A percentile compares a stretch with the other conserved stretches of the same genome.
phyloP scores from a whole-genome alignment of 257 asterid genomes.

The Solanum megistacrolobum region DNA sequence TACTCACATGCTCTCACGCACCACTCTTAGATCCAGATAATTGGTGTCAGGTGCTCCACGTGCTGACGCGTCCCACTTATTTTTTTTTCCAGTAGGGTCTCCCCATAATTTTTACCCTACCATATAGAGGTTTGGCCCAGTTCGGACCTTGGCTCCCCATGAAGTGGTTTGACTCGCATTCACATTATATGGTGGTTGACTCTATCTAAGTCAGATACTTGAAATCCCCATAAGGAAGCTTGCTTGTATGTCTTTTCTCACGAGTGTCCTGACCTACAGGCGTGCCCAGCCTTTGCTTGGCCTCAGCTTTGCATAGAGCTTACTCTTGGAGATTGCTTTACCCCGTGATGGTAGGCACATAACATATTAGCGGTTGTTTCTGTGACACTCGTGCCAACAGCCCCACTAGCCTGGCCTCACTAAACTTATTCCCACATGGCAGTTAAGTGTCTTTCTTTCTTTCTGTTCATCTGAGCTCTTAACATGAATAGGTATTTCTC shows the following conservation, averaged over 20 bases:
- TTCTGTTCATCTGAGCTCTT: neutral
- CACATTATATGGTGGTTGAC: neutral
- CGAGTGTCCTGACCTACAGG: neutral
- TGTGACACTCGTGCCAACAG: neutral
- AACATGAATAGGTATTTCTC: neutral
- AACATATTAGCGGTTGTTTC: neutral
- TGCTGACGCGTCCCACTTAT: neutral
- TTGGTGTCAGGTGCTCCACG: neutral
- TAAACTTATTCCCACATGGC: neutral
- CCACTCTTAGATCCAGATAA: neutral
- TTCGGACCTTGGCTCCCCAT: neutral
- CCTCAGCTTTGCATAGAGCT: neutral
- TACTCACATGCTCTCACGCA: neutral
- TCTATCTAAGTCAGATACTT: neutral
- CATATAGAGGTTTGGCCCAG: neutral
- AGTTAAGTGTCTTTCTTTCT: neutral
- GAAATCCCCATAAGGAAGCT: neutral
- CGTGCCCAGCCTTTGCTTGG: neutral
- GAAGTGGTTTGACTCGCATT: neutral
- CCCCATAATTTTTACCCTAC: neutral
- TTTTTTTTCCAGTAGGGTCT: neutral
- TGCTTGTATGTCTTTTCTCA: neutral
- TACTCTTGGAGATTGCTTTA: neutral
- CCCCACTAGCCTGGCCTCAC: neutral
- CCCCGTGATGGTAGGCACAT: neutral